Base-by-base conservation (phyloP, 2,329 filamentous ascomycete genomes). In the Fusarium burgessii region DNA sequence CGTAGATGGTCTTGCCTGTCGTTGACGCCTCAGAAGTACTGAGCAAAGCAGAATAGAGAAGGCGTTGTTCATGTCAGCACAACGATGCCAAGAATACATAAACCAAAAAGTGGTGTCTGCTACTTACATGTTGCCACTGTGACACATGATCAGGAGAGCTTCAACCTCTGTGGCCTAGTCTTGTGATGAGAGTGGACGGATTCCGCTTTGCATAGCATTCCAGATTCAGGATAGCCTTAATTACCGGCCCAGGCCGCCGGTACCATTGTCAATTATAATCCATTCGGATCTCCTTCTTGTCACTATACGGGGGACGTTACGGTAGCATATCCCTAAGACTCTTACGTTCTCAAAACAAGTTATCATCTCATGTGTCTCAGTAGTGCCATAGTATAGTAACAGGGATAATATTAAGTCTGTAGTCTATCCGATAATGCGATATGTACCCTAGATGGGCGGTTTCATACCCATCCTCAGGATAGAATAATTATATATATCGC, bases 1-100 rank as follows among this genome's bases (percentile, higher is more conserved):
- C 45, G 54, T 29, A 54, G 46, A 47, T 57, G 65, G 25, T 58
- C 36, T 45, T 67, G 35, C 17, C 58, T 71, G 46, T 57, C 32
- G 20, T 50, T 42, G 43, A 57, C 41, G 41, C 49, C 29, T 40
- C 29, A 57, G 50, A 47, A 40, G 38, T 35, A 38, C 32, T 29
- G 63, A 47, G 38, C 25, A 47, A 64, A 64, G 33, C 57, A 55
- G 54, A 68, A 68, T 59, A 64, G 63, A 64, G 50, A 55, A 64
- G 68, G 57, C 50, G 36, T 64, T 55, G 45, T 64, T 65, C 41
- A 46, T 58, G 50, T 65, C 62, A 54, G 18, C 61, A 54, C 43
- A 45, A 43, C 52, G 36, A 32, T 42, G 55, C 35, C 27, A 41
- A 32, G n/a, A 20, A 20, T 35, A 29, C 27, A 20, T 40, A 38